phyloP scores from a whole-genome alignment of 305 asterid species.

The Ajuga reptans region DNA sequence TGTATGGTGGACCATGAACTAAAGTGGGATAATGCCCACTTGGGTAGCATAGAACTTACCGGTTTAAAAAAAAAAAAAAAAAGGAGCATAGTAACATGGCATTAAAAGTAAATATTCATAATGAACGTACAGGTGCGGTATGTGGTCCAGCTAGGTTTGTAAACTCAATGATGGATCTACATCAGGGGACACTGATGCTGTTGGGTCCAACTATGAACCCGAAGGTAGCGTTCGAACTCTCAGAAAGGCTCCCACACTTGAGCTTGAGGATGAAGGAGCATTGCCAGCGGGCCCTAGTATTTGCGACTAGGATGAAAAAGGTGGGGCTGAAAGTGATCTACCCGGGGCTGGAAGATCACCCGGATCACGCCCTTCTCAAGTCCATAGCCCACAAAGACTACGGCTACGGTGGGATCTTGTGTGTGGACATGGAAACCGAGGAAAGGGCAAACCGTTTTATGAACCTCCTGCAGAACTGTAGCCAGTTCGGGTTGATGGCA shows the following conservation, averaged over 20 bases:
- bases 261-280: conserved; percentile 86
- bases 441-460: conserved; percentile 66
- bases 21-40: too few relatives aligned
- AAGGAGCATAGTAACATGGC: too few relatives aligned
- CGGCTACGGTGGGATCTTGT: conserved; percentile 72
- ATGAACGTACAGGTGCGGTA: conserved; percentile 48
- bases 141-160: conserved; percentile 86
- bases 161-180: conserved; percentile 93
- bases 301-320: conserved; percentile 55
- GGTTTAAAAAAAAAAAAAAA: too few relatives aligned
- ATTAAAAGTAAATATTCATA: too few relatives aligned
- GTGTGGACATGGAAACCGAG: conserved; percentile 84
- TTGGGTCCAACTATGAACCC: conserved; percentile 95
- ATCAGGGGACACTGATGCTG: conserved; percentile 77
- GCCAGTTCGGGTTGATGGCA: conserved; percentile 89
- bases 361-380: conserved; percentile 51
- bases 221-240: conserved; percentile 72
- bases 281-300: conserved; percentile 51
- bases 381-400: conserved; percentile 53
- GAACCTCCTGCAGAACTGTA: conserved; percentile 55
- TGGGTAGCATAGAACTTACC: too few relatives aligned
- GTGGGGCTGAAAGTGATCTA: conserved; percentile 72
- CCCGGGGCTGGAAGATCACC: conserved; percentile 76
- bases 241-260: conserved; percentile 77
- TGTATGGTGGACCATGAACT: too few relatives aligned